phyloP scores from a whole-genome alignment of 345 rosid species.

The Pseudoturritis turrita region DNA sequence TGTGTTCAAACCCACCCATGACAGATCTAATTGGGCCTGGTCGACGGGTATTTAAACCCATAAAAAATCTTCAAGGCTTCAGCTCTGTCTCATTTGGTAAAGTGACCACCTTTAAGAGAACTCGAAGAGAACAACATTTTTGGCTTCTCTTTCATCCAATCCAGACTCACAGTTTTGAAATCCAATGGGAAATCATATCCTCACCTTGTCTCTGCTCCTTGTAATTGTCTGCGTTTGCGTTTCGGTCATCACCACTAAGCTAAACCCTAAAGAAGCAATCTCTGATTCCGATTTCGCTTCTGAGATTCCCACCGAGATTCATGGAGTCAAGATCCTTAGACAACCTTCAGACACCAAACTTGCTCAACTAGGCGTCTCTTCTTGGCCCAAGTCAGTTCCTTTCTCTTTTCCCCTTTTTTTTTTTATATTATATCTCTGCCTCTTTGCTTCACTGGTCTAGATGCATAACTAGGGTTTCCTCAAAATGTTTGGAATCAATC shows the following conservation, averaged over 20 bases:
- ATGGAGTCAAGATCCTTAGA: conserved; percentile 30
- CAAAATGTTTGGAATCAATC: not conserved
- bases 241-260: conserved; percentile 23
- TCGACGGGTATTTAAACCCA: no score
- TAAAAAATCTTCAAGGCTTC: no score
- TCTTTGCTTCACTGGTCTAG: not conserved
- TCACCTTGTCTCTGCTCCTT: conserved; percentile 12
- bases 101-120: not conserved
- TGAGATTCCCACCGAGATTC: conserved; percentile 3
- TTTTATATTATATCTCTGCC: not conserved
- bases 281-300: not conserved
- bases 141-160: not conserved
- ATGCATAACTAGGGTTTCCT: not conserved
- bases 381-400: conserved; percentile 32
- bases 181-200: conserved; percentile 16
- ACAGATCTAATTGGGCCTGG: no score
- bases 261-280: conserved; percentile 17
- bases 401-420: not conserved
- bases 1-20: no score
- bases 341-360: conserved; percentile 19
- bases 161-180: not conserved
- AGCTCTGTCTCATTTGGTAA: conserved; percentile 10
- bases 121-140: not conserved
- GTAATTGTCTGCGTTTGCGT: conserved; percentile 23
- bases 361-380: conserved; percentile 21